These are phyloP conservation scores for Aspergillus candidus DNA, from an alignment of 2,329 filamentous ascomycete genomes.

Conservation along the genomic window DNA sequence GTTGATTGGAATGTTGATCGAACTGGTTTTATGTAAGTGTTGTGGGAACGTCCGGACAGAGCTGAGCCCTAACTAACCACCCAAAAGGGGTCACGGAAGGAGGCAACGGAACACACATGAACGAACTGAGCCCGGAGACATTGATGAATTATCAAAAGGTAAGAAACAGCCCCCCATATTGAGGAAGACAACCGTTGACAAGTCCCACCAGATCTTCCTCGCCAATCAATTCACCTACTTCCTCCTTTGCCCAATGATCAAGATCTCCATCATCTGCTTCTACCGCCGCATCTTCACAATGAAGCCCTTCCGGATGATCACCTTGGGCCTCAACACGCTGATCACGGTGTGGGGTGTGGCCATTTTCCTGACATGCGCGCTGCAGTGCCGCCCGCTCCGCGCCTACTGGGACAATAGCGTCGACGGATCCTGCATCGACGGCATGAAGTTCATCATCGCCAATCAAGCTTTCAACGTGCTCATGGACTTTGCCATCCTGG, in stretches of 20 bases:
- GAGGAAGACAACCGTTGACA: neutral
- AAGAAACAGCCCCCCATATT: neutral
- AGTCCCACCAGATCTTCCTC: conserved; percentile 26
- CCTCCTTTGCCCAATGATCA: conserved; percentile 26
- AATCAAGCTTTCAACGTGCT: conserved; percentile 30
- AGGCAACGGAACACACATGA: conserved; percentile 24
- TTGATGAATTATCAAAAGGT: conserved; percentile 28
- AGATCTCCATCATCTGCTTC: conserved; percentile 32
- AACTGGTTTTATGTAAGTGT: conserved; percentile 25
- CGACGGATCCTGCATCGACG: conserved; percentile 23
- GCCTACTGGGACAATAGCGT: conserved; percentile 27
- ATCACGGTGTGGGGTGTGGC: conserved; percentile 24
- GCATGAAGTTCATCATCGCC: conserved; percentile 25
- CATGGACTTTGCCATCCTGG: conserved; percentile 29
- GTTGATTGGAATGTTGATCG: conserved; percentile 25
- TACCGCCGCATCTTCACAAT: conserved; percentile 30
- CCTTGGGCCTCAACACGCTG: conserved; percentile 22
- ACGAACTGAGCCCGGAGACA: conserved; percentile 15
- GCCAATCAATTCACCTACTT: conserved; percentile 33
- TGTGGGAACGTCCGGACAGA: too few relatives aligned
- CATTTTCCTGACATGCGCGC: conserved; percentile 28
- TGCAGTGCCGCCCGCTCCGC: conserved; percentile 26
- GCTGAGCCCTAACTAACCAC: conserved; percentile 7
- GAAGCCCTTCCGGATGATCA: conserved; percentile 21
- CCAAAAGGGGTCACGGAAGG: conserved; percentile 27